A percentile compares a stretch with the other conserved stretches of the same genome.
Evolutionary conservation across 805 yeast species (phyloP).

Genomic region (Wickerhamiella lipophila): DNA sequence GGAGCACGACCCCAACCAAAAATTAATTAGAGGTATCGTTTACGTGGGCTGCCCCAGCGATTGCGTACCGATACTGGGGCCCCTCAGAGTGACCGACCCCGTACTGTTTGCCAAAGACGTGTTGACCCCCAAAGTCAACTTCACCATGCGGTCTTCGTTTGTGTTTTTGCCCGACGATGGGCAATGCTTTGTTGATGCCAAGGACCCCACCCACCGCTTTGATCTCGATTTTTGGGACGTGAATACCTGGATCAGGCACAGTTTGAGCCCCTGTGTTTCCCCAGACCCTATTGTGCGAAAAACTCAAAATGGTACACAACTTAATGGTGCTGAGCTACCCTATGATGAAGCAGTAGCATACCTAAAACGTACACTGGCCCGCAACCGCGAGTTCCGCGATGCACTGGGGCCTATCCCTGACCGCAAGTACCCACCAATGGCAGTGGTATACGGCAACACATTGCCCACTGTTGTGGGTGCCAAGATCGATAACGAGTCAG

Average conservation of each 20-base stretch:
- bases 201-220: slow-evolving; percentile 21
- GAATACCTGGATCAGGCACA: slow-evolving; percentile 64
- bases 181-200: slow-evolving; percentile 51
- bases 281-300: slow-evolving; percentile 18
- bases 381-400: slow-evolving; percentile 45
- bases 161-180: slow-evolving; percentile 68
- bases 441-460: slow-evolving; percentile 63
- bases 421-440: slow-evolving; percentile 64
- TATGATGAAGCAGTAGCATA: slow-evolving; percentile 50
- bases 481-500: slow-evolving; percentile 47
- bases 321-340: slow-evolving; percentile 13
- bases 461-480: slow-evolving; percentile 82
- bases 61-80: slow-evolving; percentile 79
- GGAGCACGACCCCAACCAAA: slow-evolving; percentile 32
- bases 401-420: slow-evolving; percentile 40
- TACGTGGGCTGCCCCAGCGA: slow-evolving; percentile 78
- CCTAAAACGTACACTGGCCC: slow-evolving; percentile 44
- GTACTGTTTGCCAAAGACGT: slow-evolving; percentile 63
- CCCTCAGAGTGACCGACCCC: slow-evolving; percentile 68
- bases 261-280: slow-evolving; percentile 60
- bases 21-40: slow-evolving; percentile 56
- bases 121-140: slow-evolving; percentile 67
- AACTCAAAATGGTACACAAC: slow-evolving; percentile 6
- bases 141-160: slow-evolving; percentile 78
- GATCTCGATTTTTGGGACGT: slow-evolving; percentile 66